Evolutionary conservation across 2,329 filamentous ascomycete genomes (phyloP), one percentile per base, ranked within the genome.

Genomic region (Intubia oerlemansii): DNA sequence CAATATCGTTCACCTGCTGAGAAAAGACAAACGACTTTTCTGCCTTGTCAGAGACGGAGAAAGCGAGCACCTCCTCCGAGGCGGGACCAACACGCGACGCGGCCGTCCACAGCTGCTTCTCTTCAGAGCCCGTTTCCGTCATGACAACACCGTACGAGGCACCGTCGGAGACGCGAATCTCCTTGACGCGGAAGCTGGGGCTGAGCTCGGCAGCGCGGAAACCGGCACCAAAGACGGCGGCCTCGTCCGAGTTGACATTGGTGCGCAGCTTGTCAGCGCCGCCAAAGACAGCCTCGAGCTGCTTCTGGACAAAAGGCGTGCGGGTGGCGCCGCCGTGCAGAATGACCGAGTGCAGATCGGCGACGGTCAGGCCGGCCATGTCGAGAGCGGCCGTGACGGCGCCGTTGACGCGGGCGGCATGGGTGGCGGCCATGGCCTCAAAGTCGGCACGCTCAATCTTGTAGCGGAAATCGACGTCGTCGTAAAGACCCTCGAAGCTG

Each of bases 181-280:
- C 88, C 62, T 95, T 98, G 46, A 98, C 88, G 36, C 82, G 75
- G 69, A 98, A 98, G 47, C 78, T 85, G 23, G 85, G 82, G 52
- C 81, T 93, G 33, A 98, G 62, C 41, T 80, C 71, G 29, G 88
- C 88, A 28, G 80, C 88, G 45, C 84, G 80, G 62, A 98, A 95
- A 17, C 77, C 84, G 31, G 88, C 85, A 41, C 88, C 88, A 49
- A 95, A 91, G 8, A 91, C 88, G 28, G 88, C 88, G 15, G 88
- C 77, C 53, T 98, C 88, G 43, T 98, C 88, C 9, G 85, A 78
- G 54, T 98, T 98, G 45, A 98, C 88, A 42, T 90, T 98, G 44
- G 74, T 77, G 38, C 82, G 75, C 34, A 98, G 61, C 57, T 91
- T 93, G 29, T 76, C 69, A 7, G 70, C 52, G 12, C 62, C 66